Base-by-base conservation (phyloP, 176 grass and related monocot genomes). In the Panicum miliaceum region DNA sequence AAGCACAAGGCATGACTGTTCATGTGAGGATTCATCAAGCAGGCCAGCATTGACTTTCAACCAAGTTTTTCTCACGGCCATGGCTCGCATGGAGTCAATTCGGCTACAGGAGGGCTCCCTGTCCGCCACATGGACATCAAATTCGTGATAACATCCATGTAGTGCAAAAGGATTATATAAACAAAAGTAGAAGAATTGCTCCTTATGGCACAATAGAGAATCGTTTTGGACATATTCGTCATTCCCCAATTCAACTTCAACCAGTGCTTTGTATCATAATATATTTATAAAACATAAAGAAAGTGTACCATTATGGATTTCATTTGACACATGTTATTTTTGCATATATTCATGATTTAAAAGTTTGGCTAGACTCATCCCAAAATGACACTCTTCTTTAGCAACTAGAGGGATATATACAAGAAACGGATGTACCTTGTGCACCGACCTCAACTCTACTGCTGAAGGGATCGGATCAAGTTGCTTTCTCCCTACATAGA, bases 401-500 rank as follows among this genome's bases (percentile, higher is more conserved):
- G n/a, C 15, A 6, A 53, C 6, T 68, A 38, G 7, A 67, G 20
- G 22, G 34, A 8, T 64, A 73, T 42, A 69, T 6, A 37, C 4
- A 68, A 51, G 68, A 54, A 54, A 72, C 19, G 53, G 8, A 64
- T 64, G 20, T 43, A 90, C 64, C 58, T 63, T 34, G 25, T 90
- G 64, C 56, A 90, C 43, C 22, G 50, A 89, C 66, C 29, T 83
- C 26, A 78, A 77, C 47, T 71, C 36, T 47, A 73, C 38, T 71
- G 45, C 15, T 45, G 52, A 64, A 64, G 40, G 12, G 34, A 29
- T 36, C 40, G 50, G 12, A 82, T 86, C 65, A 82, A 82, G 54
- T 65, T 66, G 46, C 22, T 82, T 32, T 48, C 38, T 77, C 73
- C 45, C 54, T 54, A 36, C 65, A 78, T 38, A 64, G 4, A 38